Conservation (phyloP, 768 basidiomycete species). For the Tylopilus vinaceipallidus region DNA sequence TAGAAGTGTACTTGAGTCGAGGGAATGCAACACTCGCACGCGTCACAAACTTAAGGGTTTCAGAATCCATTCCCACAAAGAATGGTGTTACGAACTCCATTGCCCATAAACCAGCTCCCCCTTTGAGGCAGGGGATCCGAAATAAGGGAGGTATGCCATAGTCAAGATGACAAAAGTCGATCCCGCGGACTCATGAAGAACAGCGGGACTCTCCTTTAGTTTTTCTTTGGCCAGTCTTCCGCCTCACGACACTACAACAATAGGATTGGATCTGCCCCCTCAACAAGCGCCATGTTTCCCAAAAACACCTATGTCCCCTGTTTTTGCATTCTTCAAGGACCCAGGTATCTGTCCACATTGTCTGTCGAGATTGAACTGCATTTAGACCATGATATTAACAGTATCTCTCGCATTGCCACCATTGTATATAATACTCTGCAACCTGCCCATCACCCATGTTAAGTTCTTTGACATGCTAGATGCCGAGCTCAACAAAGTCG, state of each 20-base stretch:
- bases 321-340: slow-evolving; percentile 19
- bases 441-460: slow-evolving; percentile 57
- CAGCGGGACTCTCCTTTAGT: slow-evolving; percentile 14
- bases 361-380: not conserved
- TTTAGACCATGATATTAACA: not conserved
- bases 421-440: slow-evolving; percentile 46
- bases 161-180: not conserved
- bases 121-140: not conserved
- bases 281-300: slow-evolving; percentile 1
- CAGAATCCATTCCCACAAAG: not conserved
- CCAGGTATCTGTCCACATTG: slow-evolving; percentile 1
- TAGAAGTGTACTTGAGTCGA: slow-evolving; percentile 4
- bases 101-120: not conserved
- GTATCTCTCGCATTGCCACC: slow-evolving; percentile 31
- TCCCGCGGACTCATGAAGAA: not conserved
- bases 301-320: slow-evolving; percentile 6
- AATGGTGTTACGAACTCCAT: not conserved
- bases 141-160: slow-evolving; percentile 10
- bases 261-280: not conserved
- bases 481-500: slow-evolving; percentile 78
- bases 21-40: not conserved
- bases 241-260: not conserved
- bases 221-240: slow-evolving; percentile 9
- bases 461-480: slow-evolving; percentile 78
- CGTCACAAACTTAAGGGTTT: not conserved